A percentile compares a stretch with the other conserved stretches of the same genome.
These are phyloP conservation scores for Solioccasus polychromus DNA, from an alignment of 768 basidiomycete genomes.

Conservation along the genomic window DNA sequence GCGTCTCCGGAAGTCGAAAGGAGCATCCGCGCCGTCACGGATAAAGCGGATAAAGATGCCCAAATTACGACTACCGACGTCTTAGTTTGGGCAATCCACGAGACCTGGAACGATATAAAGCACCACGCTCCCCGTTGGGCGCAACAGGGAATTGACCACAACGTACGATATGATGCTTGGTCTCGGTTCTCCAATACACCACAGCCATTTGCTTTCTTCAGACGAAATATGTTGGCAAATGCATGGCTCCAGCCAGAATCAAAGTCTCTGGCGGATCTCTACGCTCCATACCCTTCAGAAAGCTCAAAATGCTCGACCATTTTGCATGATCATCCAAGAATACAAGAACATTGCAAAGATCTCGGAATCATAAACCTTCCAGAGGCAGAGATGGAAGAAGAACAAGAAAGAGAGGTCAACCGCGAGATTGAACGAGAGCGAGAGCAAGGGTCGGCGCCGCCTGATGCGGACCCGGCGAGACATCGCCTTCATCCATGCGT, in stretches of 20 bases:
- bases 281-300: neutral
- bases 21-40: slow-evolving; percentile 23
- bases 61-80: neutral
- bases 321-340: neutral
- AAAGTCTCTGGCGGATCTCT: neutral
- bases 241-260: neutral
- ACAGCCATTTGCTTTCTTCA: too few species aligned
- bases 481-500: neutral
- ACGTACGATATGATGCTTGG: neutral
- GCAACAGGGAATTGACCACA: neutral
- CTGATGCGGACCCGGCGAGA: neutral
- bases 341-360: neutral
- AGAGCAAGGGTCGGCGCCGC: neutral
- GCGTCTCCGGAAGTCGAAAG: slow-evolving; percentile 40
- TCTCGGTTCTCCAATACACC: neutral
- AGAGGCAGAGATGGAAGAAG: slow-evolving; percentile 18
- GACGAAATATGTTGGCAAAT: neutral
- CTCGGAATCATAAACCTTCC: neutral
- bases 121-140: neutral
- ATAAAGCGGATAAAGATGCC: neutral
- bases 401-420: slow-evolving; percentile 44
- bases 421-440: slow-evolving; percentile 38
- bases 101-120: slow-evolving; percentile 16
- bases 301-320: neutral
- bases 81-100: slow-evolving; percentile 21